Evolutionary conservation across 495 filamentous ascomycete species (phyloP).

Genomic region (Umbilicaria muhlenbergii): DNA sequence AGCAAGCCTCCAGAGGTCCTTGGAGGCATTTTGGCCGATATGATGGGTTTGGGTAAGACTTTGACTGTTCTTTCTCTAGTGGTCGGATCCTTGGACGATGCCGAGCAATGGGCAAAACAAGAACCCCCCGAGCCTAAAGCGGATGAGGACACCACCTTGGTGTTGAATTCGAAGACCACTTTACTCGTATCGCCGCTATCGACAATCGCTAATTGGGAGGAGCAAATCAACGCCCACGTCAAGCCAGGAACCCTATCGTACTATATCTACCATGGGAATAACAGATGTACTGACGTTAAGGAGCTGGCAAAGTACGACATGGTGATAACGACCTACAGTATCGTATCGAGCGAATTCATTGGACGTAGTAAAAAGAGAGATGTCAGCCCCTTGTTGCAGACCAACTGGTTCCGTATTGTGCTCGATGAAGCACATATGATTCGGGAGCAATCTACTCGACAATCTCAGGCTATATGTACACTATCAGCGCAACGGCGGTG

Average conservation of each 20-base stretch:
- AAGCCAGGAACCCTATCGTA: conserved; percentile 40
- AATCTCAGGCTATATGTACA: conserved; percentile 72
- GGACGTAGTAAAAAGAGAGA: conserved; percentile 41
- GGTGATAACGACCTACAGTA: conserved; percentile 83
- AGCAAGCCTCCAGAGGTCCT: conserved; percentile 52
- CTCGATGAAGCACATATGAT: conserved; percentile 94
- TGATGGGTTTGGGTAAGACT: conserved; percentile 97
- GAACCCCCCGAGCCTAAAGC: conserved; percentile 1
- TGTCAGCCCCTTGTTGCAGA: conserved; percentile 45
- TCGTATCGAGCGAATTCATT: conserved; percentile 62
- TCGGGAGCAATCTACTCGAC: conserved; percentile 62
- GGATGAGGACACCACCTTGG: conserved; percentile 7
- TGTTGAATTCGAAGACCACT: conserved; percentile 59
- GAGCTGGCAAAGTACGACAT: conserved; percentile 62
- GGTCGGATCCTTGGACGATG: conserved; percentile 40
- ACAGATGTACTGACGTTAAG: conserved; percentile 48
- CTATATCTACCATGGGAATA: conserved; percentile 74
- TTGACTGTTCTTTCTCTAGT: conserved; percentile 73
- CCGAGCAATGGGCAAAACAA: conserved; percentile 38
- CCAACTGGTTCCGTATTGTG: conserved; percentile 90
- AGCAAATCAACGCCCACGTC: conserved; percentile 75
- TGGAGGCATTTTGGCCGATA: conserved; percentile 88
- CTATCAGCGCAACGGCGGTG: conserved; percentile 71
- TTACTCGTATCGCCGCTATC: conserved; percentile 83
- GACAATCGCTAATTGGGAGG: conserved; percentile 82